These are phyloP conservation scores for Raddia guianensis DNA, from an alignment of 176 grass and related monocot species.

Conservation along the genomic window DNA sequence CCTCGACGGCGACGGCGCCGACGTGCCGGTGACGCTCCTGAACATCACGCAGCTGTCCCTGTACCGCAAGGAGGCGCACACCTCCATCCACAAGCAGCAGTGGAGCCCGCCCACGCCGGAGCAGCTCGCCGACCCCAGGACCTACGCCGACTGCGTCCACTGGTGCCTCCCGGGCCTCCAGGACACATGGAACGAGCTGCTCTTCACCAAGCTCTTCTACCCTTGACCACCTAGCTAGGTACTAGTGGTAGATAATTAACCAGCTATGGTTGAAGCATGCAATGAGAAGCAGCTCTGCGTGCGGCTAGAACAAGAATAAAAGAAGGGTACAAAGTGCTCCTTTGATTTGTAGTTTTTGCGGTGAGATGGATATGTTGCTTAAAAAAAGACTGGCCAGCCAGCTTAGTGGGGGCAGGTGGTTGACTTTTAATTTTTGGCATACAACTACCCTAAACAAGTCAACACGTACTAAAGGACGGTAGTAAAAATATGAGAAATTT, in stretches of 20 bases:
- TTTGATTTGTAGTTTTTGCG: no score
- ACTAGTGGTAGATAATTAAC: neutral
- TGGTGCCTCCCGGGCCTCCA: slow-evolving; percentile 73
- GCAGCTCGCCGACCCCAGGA: slow-evolving; percentile 57
- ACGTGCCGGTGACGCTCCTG: slow-evolving; percentile 60
- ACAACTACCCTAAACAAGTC: no score
- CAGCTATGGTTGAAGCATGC: neutral
- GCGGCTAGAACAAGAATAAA: neutral
- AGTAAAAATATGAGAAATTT: no score
- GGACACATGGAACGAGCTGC: slow-evolving; percentile 80
- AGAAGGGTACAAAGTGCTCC: neutral
- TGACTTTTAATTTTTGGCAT: no score
- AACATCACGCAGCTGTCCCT: slow-evolving; percentile 75
- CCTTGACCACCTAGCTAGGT: slow-evolving; percentile 13
- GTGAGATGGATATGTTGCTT: no score
- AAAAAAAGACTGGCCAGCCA: no score
- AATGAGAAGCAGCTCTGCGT: neutral
- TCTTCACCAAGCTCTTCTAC: slow-evolving; percentile 76
- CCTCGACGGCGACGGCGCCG: slow-evolving; percentile 50
- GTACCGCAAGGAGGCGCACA: slow-evolving; percentile 73
- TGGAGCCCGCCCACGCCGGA: slow-evolving; percentile 51
- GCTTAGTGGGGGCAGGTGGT: no score
- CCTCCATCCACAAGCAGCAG: slow-evolving; percentile 79
- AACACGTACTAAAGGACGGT: no score
- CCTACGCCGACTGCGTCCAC: slow-evolving; percentile 75